phyloP scores from a whole-genome alignment of 1,284 basidiomycete genomes.

The Austroboletus novae-zelandiae region DNA sequence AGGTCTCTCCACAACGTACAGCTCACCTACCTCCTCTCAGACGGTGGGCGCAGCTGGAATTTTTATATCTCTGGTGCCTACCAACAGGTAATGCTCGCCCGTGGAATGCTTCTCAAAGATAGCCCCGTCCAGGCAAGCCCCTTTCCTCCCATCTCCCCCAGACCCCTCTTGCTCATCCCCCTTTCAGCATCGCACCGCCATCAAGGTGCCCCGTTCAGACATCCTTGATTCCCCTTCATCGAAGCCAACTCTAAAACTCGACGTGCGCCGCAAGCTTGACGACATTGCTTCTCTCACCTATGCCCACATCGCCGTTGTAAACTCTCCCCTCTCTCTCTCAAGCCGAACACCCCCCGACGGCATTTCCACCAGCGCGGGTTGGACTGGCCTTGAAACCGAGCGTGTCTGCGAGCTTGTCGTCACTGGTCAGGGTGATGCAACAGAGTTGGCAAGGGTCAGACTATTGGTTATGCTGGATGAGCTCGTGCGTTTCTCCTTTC shows the following conservation, averaged over 20 bases:
- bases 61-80: conserved; percentile 91
- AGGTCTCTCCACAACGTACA: conserved; percentile 81
- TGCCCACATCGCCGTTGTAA: conserved; percentile 88
- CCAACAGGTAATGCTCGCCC: conserved; percentile 89
- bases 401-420: conserved; percentile 90
- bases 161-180: conserved; percentile 16
- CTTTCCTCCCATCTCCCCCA: conserved; percentile 7
- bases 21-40: conserved; percentile 74
- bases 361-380: conserved; percentile 69
- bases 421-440: conserved; percentile 84
- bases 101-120: conserved; percentile 87
- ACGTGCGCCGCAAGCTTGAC: conserved; percentile 86
- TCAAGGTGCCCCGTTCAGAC: conserved; percentile 91
- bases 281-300: conserved; percentile 88
- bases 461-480: conserved; percentile 95
- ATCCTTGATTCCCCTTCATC: conserved; percentile 84
- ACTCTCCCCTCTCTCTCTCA: conserved; percentile 69
- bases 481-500: conserved; percentile 55
- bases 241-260: conserved; percentile 81
- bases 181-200: conserved; percentile 71
- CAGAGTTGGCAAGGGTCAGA: conserved; percentile 88
- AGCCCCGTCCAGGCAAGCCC: conserved; percentile 74
- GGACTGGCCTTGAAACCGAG: conserved; percentile 91
- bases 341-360: conserved; percentile 72
- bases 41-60: conserved; percentile 76